Conservation (phyloP, 805 yeast species). For the Suhomyces vadensis region DNA sequence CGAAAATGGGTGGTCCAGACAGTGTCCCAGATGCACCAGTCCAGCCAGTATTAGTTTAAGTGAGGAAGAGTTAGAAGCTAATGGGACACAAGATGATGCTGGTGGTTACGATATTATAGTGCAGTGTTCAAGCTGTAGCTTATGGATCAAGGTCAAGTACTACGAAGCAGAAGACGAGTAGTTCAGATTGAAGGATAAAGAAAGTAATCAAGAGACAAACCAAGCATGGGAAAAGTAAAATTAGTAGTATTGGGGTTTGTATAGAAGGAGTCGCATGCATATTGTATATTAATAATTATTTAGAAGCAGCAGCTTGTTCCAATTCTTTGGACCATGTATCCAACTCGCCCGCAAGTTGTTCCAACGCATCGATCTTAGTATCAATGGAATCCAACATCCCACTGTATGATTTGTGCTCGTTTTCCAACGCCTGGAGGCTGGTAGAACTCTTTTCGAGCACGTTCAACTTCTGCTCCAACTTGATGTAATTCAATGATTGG, state of each 20-base stretch:
- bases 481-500: constrained; percentile 53
- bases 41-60: constrained; percentile 54
- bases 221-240: no score
- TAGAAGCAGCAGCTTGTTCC: constrained; percentile 17
- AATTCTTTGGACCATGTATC: constrained; percentile 63
- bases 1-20: constrained; percentile 42
- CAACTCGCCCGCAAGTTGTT: constrained; percentile 52
- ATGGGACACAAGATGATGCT: constrained; percentile 52
- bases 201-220: no score
- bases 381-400: constrained; percentile 32
- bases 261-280: neutral
- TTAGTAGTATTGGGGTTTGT: no score
- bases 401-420: constrained; percentile 26
- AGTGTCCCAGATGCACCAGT: constrained; percentile 69
- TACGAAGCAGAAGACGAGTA: constrained; percentile 43
- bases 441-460: constrained; percentile 45
- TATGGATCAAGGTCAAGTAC: constrained; percentile 79
- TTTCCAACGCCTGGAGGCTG: constrained; percentile 2
- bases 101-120: constrained; percentile 64
- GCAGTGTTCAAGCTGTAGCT: constrained; percentile 81
- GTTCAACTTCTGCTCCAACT: constrained; percentile 40
- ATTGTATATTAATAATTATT: neutral
- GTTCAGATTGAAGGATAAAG: neutral
- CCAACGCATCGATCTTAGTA: constrained; percentile 40
- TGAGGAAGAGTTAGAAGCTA: constrained; percentile 60